Conservation (phyloP, 2,329 filamentous ascomycete species). For the Helicocarpus griseus region DNA sequence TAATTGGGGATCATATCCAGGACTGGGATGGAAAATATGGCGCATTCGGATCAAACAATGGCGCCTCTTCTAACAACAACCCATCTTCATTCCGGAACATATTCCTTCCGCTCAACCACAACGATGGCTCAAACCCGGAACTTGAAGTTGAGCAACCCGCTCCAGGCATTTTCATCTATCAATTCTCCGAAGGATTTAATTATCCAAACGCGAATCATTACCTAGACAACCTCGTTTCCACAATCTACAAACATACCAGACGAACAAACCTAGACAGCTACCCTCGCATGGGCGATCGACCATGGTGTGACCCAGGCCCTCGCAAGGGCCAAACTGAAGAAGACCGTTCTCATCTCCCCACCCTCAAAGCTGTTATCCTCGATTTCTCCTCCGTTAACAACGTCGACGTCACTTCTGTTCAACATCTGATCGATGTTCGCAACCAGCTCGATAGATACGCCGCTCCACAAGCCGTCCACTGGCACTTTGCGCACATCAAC, state of each 20-base stretch:
- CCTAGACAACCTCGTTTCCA: slow-evolving; percentile 63
- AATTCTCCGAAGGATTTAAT: slow-evolving; percentile 90
- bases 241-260: slow-evolving; percentile 61
- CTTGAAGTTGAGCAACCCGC: slow-evolving; percentile 72
- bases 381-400: slow-evolving; percentile 93
- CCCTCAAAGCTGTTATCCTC: slow-evolving; percentile 78
- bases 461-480: slow-evolving; percentile 72
- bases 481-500: slow-evolving; percentile 91
- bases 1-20: slow-evolving; percentile 64
- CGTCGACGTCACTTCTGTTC: slow-evolving; percentile 84
- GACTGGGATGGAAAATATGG: slow-evolving; percentile 56
- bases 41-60: slow-evolving; percentile 34
- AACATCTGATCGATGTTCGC: slow-evolving; percentile 85
- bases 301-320: slow-evolving; percentile 90
- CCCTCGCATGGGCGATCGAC: slow-evolving; percentile 61
- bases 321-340: slow-evolving; percentile 44
- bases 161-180: slow-evolving; percentile 90
- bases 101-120: slow-evolving; percentile 77
- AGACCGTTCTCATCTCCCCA: slow-evolving; percentile 48
- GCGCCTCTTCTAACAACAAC: slow-evolving; percentile 24
- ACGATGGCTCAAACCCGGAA: slow-evolving; percentile 83
- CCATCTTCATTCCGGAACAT: slow-evolving; percentile 58
- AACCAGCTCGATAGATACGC: slow-evolving; percentile 87
- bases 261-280: slow-evolving; percentile 64
- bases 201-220: slow-evolving; percentile 90